Base-by-base conservation (phyloP, 176 grass and related monocot genomes). In the Oryza glumipatula region DNA sequence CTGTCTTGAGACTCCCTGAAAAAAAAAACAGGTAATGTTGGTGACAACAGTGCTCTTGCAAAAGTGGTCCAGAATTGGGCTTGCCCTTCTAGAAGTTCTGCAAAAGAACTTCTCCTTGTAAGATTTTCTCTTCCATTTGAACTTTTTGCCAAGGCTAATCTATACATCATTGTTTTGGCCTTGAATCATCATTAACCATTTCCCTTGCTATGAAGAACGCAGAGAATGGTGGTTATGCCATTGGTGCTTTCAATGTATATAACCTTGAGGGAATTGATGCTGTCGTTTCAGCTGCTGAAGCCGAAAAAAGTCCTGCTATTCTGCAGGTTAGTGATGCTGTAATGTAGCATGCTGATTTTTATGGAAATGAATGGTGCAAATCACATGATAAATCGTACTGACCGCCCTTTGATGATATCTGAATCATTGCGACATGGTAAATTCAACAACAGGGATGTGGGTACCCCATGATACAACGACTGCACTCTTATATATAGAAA, bases 161-260 rank as follows among this genome's bases (percentile, higher is more conserved):
- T 80, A 43, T 70, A n/a, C 82, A 68, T 56, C 56, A 60, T 78
- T 41, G 9, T 85, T 79, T 8, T 61, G 33, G 7, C 30, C 76
- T 85, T 85, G 44, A 72, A 84, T 85, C 28, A 76, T 67, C 10
- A 22, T 80, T 84, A 43, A 83, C 22, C 77, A 22, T 71, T 76
- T 52, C 87, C 70, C 70, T 84, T 89, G 35, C 83, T 78, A 48
- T 79, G 39, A 93, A 95, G 96, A 85, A 95, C 54, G 96, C 93
- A 1, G 96, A 98, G 70, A 92, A 94, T 11, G 89, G 89, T 74
- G 87, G 91, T 73, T 98, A 98, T 85, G 96, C 96, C 65, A 82
- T 98, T 83, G 96, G 96, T 80, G 96, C 96, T 82, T 98, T 98
- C 87, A 98, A 98, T 89, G 85, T 98, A 17, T 98, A 98, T 85